phyloP scores from a whole-genome alignment of 345 rosid genomes.

The Microcos paniculata region DNA sequence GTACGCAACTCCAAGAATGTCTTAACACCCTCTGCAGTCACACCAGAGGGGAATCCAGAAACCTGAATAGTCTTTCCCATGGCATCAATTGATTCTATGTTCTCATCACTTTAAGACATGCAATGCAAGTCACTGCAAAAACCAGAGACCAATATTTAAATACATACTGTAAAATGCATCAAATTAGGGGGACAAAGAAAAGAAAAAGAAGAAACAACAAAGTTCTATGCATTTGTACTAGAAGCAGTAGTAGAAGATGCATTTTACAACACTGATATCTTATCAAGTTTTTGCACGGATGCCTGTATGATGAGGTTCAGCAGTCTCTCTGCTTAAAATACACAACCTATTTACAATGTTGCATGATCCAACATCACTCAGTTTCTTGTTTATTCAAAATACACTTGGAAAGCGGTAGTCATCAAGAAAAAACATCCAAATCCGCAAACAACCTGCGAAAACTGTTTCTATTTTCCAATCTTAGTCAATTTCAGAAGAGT shows the following conservation, averaged over 20 bases:
- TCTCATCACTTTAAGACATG: not conserved
- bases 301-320: no score
- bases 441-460: no score
- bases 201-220: not conserved
- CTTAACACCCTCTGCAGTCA: not conserved
- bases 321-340: no score
- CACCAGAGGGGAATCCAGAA: not conserved
- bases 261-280: no score
- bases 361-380: no score
- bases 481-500: no score
- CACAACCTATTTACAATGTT: not conserved
- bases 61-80: constrained; percentile 20
- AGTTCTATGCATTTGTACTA: no score
- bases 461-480: no score
- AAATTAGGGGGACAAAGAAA: not conserved
- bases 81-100: not conserved
- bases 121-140: not conserved
- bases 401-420: no score
- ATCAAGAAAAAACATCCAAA: not conserved
- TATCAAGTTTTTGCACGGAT: not conserved
- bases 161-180: not conserved
- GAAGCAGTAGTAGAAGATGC: no score
- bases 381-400: no score
- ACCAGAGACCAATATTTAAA: not conserved
- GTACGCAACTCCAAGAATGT: constrained; percentile 4